Evolutionary conservation across 805 yeast genomes (phyloP), one percentile per base, ranked within the genome.

Genomic region (Scheffersomyces lignosus): DNA sequence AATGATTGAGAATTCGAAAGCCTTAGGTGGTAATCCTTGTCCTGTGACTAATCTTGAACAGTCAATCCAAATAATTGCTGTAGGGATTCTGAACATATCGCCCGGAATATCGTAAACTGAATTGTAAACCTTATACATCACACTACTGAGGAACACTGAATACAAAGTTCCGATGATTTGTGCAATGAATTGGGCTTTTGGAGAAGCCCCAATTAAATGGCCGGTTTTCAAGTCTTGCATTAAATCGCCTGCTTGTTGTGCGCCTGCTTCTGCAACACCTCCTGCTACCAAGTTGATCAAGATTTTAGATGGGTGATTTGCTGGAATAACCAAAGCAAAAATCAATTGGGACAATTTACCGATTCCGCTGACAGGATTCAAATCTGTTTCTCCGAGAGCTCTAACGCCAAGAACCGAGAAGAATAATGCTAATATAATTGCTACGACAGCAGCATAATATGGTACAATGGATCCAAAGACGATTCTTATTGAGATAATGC

Each of bases 181-280:
- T 0, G 97, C 98, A 15, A 80, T 56, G 50, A 93, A 90, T 61
- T 93, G 99, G 3, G 95, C 95, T 43, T 74, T 77, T 13, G 96
- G 96, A 0, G 96, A 85, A 0, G 98, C 97, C 12, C 95, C 96
- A 2, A 91, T 54, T 36, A 91, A 61, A 60, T 87, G 91, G 0
- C 98, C 98, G 0, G 99, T 90, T 58, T 93, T 93, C 49, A 91
- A 70, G 63, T 93, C 98, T 66, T 91, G 99, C 96, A 93, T 87
- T 54, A 91, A 70, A 62, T 91, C 99, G 20, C 99, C 98, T 2
- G 98, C 97, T 63, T 91, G 99, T 64, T 93, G 98, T 2, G 99
- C 96, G 6, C 98, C 98, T 0, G 98, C 97, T 64, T 91, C 99
- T 1, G 98, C 95, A 28, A 91, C 81, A 10, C 96, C 99, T 13